Base-by-base conservation (phyloP, 495 filamentous ascomycete species). In the Hyaloscypha variabilis region DNA sequence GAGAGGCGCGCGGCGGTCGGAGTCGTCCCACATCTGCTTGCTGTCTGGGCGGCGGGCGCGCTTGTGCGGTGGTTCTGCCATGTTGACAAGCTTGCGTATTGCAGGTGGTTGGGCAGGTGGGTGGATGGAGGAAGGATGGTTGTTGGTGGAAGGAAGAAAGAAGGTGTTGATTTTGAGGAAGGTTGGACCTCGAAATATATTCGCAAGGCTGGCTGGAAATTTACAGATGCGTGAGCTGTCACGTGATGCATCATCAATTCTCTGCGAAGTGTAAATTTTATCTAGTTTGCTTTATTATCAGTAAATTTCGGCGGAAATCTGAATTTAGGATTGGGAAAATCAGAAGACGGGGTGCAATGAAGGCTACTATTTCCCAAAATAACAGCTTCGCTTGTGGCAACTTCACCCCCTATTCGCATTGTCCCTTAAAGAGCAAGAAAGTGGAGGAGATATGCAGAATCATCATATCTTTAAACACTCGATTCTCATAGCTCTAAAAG, bases 21-120 rank as follows among this genome's bases (percentile, higher is more conserved):
- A 68, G 54, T 79, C 77, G 25, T 79, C 78, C 77, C 78, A 78
- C 74, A 79, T 77, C 53, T 76, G 72, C 57, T 75, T 78, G 67
- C 76, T 79, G 54, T 81, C 78, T 53, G 76, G 75, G 49, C 78
- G 77, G 14, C 77, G 67, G 8, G 68, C 55, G 24, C 74, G 74
- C 50, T 72, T 73, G 54, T 67, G 64, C 24, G 71, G 69, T 58
- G 69, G 71, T 67, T 75, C 71, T 31, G 73, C 46, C 73, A 75
- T 75, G 28, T 39, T 60, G 10, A 8, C 51, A 28, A 54, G 25
- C 8, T 3, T 46, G 39, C 39, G 39, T 17, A 46, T 46, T 4
- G 10, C 13, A 17, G 10, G 3, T 17, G 10, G 39, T 46, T 46
- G 39, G 10, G 6, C 11, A 46, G 39, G 2, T 10, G 19, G 39